A percentile compares a stretch with the other conserved stretches of the same genome.
phyloP scores from a whole-genome alignment of 495 filamentous ascomycete genomes.

The Aspergillus campestris region DNA sequence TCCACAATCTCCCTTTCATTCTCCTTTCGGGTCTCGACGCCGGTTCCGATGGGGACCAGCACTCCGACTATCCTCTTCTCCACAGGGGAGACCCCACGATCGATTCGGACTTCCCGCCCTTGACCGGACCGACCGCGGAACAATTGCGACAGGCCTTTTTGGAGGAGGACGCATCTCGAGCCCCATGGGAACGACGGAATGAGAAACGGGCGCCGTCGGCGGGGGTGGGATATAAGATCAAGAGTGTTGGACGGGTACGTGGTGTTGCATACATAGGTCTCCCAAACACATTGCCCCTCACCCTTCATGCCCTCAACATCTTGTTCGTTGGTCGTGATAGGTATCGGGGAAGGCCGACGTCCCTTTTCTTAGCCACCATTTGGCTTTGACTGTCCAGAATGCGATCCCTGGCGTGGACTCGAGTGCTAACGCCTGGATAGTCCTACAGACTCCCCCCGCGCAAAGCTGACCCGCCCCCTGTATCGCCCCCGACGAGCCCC shows the following conservation, averaged over 20 bases:
- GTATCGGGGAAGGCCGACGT: too few species aligned
- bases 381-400: too few species aligned
- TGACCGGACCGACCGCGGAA: conserved; percentile 56
- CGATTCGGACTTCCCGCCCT: conserved; percentile 56
- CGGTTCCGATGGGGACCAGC: conserved; percentile 13
- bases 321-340: too few species aligned
- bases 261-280: background rate
- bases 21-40: conserved; percentile 64
- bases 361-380: too few species aligned
- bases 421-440: conserved; percentile 28
- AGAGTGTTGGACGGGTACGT: conserved; percentile 71
- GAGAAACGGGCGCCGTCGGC: conserved; percentile 21
- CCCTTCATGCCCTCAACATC: too few species aligned
- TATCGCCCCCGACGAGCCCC: conserved; percentile 40
- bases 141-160: conserved; percentile 61
- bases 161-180: conserved; percentile 52
- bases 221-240: conserved; percentile 49
- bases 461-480: conserved; percentile 52
- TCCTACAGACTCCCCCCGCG: conserved; percentile 51
- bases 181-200: conserved; percentile 49
- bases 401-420: background rate
- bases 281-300: too few species aligned
- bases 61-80: conserved; percentile 39
- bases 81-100: conserved; percentile 52
- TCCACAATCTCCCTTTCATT: conserved; percentile 74